Evolutionary conservation across 116 monocot species (phyloP).

Genomic region (Zostera marina): DNA sequence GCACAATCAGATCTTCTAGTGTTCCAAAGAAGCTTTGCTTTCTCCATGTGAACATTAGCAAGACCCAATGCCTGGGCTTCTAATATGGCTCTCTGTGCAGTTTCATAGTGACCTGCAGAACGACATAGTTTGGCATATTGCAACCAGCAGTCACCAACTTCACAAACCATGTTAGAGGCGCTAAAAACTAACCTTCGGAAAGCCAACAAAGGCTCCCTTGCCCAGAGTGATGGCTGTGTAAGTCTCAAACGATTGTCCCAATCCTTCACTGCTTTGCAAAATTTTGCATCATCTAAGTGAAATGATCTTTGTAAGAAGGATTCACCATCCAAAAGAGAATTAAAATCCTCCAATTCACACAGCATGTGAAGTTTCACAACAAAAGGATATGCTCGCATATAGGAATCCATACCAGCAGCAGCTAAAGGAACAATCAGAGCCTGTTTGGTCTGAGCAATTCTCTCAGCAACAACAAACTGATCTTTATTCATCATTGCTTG

Average conservation of each 20-base stretch:
- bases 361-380: conserved; percentile 93
- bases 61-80: conserved; percentile 86
- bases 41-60: conserved; percentile 74
- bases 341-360: conserved; percentile 80
- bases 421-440: conserved; percentile 82
- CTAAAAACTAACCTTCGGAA: conserved; percentile 75
- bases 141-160: conserved; percentile 92
- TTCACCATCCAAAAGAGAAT: conserved; percentile 43
- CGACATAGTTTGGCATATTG: conserved; percentile 97
- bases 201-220: conserved; percentile 88
- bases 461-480: conserved; percentile 58
- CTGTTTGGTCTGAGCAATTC: conserved; percentile 78
- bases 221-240: conserved; percentile 88
- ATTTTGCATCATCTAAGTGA: conserved; percentile 35
- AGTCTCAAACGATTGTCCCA: conserved; percentile 82
- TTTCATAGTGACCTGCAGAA: conserved; percentile 84
- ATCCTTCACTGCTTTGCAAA: conserved; percentile 53
- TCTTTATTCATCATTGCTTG: conserved; percentile 97
- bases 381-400: conserved; percentile 95
- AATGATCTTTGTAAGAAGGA: conserved; percentile 70
- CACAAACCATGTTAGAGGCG: conserved; percentile 37
- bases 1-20: conserved; percentile 74
- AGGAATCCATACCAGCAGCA: conserved; percentile 98
- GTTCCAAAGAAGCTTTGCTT: conserved; percentile 90
- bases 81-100: conserved; percentile 81